Percentiles rank a stretch among this genome's conserved stretches.
Conservation (phyloP, 2,329 filamentous ascomycete genomes). For the Aurifilum marmelostoma region DNA sequence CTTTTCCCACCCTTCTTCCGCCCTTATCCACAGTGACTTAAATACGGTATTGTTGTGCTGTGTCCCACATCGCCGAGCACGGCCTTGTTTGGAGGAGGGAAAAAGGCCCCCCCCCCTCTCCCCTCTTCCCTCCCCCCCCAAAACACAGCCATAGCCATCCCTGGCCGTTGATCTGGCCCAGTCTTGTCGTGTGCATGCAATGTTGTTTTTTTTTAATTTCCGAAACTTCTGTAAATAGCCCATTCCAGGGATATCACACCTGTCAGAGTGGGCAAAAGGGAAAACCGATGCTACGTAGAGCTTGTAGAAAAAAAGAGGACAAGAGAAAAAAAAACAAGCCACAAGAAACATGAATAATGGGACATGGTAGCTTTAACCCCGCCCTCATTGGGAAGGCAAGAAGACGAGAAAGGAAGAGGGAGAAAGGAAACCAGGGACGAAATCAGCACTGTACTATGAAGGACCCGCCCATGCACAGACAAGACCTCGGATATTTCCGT, state of each 20-base stretch:
- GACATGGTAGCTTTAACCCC: background rate
- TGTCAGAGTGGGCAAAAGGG: background rate
- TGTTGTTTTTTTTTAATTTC: too few species aligned
- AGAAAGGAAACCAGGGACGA: background rate
- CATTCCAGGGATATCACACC: background rate
- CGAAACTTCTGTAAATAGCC: conserved; percentile 5
- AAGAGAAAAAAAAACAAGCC: background rate
- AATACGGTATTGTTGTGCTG: background rate
- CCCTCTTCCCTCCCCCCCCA: background rate
- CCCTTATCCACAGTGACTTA: background rate
- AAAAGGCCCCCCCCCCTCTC: too few species aligned
- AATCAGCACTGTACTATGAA: too few species aligned
- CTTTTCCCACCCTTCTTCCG: too few species aligned
- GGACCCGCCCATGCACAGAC: background rate
- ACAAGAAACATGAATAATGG: background rate
- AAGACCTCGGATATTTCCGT: conserved; percentile 3
- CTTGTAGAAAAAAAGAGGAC: background rate
- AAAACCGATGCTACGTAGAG: too few species aligned
- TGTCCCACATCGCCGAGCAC: background rate
- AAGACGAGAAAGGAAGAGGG: background rate
- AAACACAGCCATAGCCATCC: conserved; percentile 2
- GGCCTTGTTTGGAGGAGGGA: background rate
- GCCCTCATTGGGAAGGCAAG: background rate
- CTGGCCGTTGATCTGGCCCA: background rate
- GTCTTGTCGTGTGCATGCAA: conserved; percentile 1